Base-by-base conservation (phyloP, 768 basidiomycete species). In the Termitomyces sp. region DNA sequence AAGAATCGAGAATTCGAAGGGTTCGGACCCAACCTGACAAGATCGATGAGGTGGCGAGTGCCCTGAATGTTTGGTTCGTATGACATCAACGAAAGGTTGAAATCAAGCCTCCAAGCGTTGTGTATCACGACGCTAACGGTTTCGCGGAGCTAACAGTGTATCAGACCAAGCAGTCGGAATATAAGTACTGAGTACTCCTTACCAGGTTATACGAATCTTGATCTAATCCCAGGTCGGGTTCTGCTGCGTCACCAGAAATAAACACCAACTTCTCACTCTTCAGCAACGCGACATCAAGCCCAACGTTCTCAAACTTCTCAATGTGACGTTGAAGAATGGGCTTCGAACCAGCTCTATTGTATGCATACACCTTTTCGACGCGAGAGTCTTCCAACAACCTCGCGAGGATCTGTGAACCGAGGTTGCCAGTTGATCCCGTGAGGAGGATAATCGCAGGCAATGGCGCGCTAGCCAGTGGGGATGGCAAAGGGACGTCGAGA, bases 101-200 rank as follows among this genome's bases (percentile, higher is more conserved):
- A 78, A 51, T 80, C 72, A 7, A 80, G 64, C 6, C 68, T 60
- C 77, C 74, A 78, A 0, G 73, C 77, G 36, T 74, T 73, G 56
- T 74, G 69, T 1, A 75, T 69, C 22, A 75, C 66, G 29, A 63
- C 57, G 1, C 68, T 70, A 13, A 75, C 66, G 2, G 62, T 55
- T 2, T 59, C 52, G 2, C 61, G 51, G 1, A 75, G 66, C 75
- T 76, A 28, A 36, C 9, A 8, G 4, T 37, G 5, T 28, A 20
- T 22, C 29, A 28, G 26, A 13, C n/a, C 16, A 45, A 4, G 16
- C 7, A 20, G 5, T 39, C 0, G 8, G 9, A 47, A 18, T n/a
- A 18, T 29, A 5, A 20, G 1, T 10, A 15, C n/a, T n/a, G 46
- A n/a, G 5, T 5, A 16, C 22, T n/a, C 20, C 31, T 48, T 24